These are phyloP conservation scores for Colletotrichum sp. DNA, from an alignment of 2,329 filamentous ascomycete species.

Conservation along the genomic window DNA sequence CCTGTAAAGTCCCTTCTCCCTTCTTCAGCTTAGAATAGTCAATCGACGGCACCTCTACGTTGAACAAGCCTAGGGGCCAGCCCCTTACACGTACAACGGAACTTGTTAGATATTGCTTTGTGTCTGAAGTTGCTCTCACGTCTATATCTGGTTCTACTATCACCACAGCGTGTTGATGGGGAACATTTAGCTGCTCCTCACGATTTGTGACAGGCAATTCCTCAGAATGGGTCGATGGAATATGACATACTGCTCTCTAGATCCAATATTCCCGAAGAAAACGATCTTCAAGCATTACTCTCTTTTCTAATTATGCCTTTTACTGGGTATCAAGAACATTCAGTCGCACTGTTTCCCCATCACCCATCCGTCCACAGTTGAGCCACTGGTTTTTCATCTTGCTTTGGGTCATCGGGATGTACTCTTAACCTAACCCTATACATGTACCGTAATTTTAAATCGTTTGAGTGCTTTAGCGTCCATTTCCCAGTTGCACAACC, in stretches of 20 bases:
- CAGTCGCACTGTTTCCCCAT: neutral
- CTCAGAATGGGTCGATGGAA: neutral
- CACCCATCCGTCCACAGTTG: neutral
- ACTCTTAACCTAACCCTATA: neutral
- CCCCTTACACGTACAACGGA: neutral
- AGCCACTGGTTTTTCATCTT: rapidly evolving
- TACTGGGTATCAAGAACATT: neutral
- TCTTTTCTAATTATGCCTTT: rapidly evolving
- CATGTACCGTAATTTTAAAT: neutral
- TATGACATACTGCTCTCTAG: neutral
- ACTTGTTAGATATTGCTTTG: rapidly evolving
- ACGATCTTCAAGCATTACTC: neutral
- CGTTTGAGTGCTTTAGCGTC: neutral
- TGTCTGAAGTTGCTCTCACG: rapidly evolving
- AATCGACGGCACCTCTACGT: no score
- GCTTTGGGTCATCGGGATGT: neutral
- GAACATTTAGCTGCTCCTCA: no score
- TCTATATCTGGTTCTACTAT: no score
- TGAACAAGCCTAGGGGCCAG: no score
- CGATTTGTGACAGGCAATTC: no score
- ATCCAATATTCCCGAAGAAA: neutral
- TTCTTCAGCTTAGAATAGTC: no score
- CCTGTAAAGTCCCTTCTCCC: no score
- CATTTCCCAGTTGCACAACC: neutral
- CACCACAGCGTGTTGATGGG: no score